Base-by-base conservation (phyloP, 352 stramenopile genomes). In the Pythium volutum region DNA sequence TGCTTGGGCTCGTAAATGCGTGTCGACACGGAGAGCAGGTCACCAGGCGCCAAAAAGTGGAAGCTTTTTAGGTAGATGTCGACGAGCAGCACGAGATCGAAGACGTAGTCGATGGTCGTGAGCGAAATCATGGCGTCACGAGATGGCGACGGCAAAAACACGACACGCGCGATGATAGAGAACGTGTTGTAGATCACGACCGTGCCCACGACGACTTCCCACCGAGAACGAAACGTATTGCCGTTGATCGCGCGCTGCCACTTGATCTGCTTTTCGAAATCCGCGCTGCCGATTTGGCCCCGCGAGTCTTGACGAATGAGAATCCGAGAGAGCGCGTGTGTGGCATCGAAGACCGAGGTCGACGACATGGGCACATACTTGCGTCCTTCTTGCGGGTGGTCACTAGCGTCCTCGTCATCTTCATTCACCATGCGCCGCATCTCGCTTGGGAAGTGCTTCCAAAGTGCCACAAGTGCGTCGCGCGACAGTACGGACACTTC, bases 151-250 rank as follows among this genome's bases (percentile, higher is more conserved):
- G 58, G 64, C 1, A 59, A 22, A 41, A 75, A 71, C 7, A 57
- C 57, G 0, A 75, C 55, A 14, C 70, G 63, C 23, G 63, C 58
- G n/a, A 71, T 41, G 25, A 77, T 71, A 12, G 60, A 61, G 25
- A 75, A 72, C 38, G 59, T 68, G n/a, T 77, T 77, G 70, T 77
- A 77, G 9, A 75, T 33, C 6, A 77, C 67, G 3, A 70, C 56
- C 2, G 55, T 31, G 10, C 56, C 55, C 6, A 77, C 56, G 8
- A 75, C 38, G 9, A 72, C 20, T 23, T 77, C 70, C 70, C 70
- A 77, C 3, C 45, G 36, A 4, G 53, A 62, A 23, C 65, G 65
- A 34, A 72, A 72, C 2, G 54, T 64, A 39, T 63, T 68, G 11
- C 64, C 64, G 39, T 69, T 73, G 36, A 73, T 64, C 2, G 64